Evolutionary conservation across 805 yeast species (phyloP), one percentile per base, ranked within the genome.

Genomic region (Wickerhamiella musiphila): DNA sequence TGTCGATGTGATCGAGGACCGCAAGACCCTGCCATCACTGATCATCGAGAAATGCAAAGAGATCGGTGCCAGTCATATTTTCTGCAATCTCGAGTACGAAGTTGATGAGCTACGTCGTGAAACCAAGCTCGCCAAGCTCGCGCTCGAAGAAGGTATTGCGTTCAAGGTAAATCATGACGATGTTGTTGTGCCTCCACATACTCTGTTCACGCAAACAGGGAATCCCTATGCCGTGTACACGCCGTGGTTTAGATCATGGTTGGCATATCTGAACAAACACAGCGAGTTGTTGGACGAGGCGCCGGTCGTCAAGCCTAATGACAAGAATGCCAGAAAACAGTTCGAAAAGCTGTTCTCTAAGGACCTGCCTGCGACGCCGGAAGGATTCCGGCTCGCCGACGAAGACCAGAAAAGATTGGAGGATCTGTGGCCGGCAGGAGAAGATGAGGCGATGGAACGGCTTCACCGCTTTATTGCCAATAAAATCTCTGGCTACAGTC

Each of bases 241-340:
- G 15, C 63, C 65, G 3, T 63, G 58, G 60, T 60, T 51, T 44
- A 46, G 46, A 18, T 48, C 53, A 3, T 63, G 67, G 67, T 35
- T 49, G 6, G 46, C 49, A 14, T 41, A 48, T 24, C 35, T 59
- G 10, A 49, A 52, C 28, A 43, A 41, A 13, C 21, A 29, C 19
- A 36, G 43, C 8, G 22, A 35, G 3, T 13, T 19, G 10, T 28
- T 17, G n/a, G 29, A 35, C 14, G 16, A 35, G 1, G 19, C 23
- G 1, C 36, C 34, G 1, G 8, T 6, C 5, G 38, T 38, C 4
- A 14, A 13, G 10, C 21, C 32, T 19, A 33, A 33, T 20, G 13
- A 23, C 12, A 11, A 29, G 11, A 16, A n/a, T 3, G 5, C 23
- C 23, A 15, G 18, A 18, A 4, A n/a, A n/a, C n/a, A n/a, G n/a